Conservation (phyloP, 2,329 filamentous ascomycete species). For the Ambrosiella xylebori region DNA sequence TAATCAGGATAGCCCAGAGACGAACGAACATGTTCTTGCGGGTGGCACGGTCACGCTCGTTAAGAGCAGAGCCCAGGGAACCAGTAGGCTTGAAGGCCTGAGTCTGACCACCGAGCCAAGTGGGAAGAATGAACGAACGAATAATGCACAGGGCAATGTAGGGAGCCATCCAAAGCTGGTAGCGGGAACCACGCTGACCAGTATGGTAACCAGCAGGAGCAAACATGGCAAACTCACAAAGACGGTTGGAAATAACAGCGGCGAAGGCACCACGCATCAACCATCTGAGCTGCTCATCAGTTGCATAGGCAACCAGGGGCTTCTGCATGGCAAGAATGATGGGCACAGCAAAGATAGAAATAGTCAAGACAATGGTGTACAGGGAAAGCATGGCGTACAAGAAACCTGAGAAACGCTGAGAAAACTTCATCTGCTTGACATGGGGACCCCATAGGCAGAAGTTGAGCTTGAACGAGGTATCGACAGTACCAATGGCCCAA, state of each 20-base stretch:
- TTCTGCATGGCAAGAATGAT: conserved; percentile 40
- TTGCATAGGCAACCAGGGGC: conserved; percentile 38
- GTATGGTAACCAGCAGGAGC: conserved; percentile 42
- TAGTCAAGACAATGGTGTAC: conserved; percentile 36
- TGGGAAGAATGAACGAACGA: conserved; percentile 39
- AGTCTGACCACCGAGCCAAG: conserved; percentile 40
- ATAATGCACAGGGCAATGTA: conserved; percentile 42
- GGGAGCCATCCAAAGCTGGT: conserved; percentile 45
- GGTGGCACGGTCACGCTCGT: conserved; percentile 37
- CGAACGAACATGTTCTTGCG: conserved; percentile 36
- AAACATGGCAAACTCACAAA: conserved; percentile 41
- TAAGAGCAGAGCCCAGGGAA: conserved; percentile 35
- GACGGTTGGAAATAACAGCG: conserved; percentile 31
- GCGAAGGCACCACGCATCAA: conserved; percentile 38
- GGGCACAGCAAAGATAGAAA: conserved; percentile 40
- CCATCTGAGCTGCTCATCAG: conserved; percentile 37
- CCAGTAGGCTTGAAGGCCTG: conserved; percentile 45
- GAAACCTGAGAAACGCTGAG: conserved; percentile 42
- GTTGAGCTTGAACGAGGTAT: conserved; percentile 41
- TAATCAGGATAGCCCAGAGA: conserved; percentile 35
- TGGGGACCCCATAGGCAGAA: conserved; percentile 39
- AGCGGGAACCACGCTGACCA: conserved; percentile 36
- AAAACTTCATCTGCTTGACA: conserved; percentile 34
- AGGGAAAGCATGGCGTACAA: conserved; percentile 37
- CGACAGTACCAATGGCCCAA: conserved; percentile 39